phyloP scores from a whole-genome alignment of 306 rosid species.

The Ceratonia siliqua region DNA sequence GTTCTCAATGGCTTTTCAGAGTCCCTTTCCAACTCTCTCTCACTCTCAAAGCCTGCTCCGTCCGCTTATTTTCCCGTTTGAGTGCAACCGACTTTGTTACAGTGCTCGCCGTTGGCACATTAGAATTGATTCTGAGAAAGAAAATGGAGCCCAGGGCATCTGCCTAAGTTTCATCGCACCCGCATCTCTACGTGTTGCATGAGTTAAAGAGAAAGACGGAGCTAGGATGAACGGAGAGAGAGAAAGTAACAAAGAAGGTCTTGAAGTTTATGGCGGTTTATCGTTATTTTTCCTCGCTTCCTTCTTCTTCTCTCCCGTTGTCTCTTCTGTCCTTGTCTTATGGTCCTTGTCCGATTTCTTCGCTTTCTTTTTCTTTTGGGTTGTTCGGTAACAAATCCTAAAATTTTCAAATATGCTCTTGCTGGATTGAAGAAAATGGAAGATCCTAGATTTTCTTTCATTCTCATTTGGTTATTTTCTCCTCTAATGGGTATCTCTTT shows the following conservation, averaged over 20 bases:
- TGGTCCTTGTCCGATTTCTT: background rate
- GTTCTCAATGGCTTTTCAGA: too few species aligned
- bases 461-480: background rate
- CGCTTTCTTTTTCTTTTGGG: background rate
- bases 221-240: constrained; percentile 8
- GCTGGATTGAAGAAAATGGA: constrained; percentile 5
- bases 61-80: constrained; percentile 23
- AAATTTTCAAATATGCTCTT: constrained; percentile 14
- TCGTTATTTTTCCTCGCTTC: background rate
- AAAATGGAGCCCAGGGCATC: background rate
- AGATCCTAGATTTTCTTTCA: constrained; percentile 9
- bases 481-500: constrained; percentile 33
- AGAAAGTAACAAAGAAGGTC: background rate
- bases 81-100: background rate
- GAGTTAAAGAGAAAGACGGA: constrained; percentile 4
- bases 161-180: constrained; percentile 27
- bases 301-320: background rate
- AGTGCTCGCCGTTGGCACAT: background rate
- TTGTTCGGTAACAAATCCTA: constrained; percentile 44
- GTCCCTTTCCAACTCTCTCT: constrained; percentile 6
- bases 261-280: background rate
- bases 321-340: background rate
- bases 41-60: background rate
- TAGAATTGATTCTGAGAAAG: constrained; percentile 6
- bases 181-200: constrained; percentile 44